A percentile compares a stretch with the other conserved stretches of the same genome.
These are phyloP conservation scores for Pestalotiopsis sp. DNA, from an alignment of 2,329 filamentous ascomycete species.

Conservation along the genomic window DNA sequence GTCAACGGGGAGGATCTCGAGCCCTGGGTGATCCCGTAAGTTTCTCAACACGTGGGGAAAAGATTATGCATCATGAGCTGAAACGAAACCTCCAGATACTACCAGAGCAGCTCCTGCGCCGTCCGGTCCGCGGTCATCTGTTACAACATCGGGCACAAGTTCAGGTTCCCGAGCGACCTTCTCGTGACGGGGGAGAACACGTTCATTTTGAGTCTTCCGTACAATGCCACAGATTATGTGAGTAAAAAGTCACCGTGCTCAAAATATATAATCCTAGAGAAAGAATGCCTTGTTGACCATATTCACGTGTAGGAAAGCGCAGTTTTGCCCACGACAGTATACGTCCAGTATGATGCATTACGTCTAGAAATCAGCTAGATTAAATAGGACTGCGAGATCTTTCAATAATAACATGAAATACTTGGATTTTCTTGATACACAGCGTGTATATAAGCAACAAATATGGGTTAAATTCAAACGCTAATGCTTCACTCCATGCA, in stretches of 20 bases:
- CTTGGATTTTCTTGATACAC: no score
- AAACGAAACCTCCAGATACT: constrained; percentile 23
- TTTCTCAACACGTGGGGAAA: not conserved
- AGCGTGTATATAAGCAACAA: not conserved
- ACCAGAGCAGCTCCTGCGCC: constrained; percentile 60
- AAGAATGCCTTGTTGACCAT: not conserved
- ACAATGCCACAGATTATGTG: constrained; percentile 54
- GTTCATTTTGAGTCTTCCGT: constrained; percentile 58
- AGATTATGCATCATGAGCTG: not conserved
- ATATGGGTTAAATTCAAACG: not conserved
- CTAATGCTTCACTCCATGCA: not conserved
- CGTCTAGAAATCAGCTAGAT: constrained; percentile 49
- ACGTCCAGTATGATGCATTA: constrained; percentile 67
- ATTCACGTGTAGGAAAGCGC: constrained; percentile 48
- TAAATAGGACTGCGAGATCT: not conserved
- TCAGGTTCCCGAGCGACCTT: constrained; percentile 50
- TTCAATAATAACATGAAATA: not conserved
- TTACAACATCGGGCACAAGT: constrained; percentile 62
- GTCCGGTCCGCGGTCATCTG: constrained; percentile 61
- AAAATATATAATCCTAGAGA: not conserved
- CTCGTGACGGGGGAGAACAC: constrained; percentile 54
- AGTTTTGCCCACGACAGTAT: constrained; percentile 52
- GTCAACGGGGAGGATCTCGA: constrained; percentile 43
- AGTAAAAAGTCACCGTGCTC: not conserved
- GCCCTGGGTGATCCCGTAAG: constrained; percentile 55